Base-by-base conservation (phyloP, 2,329 filamentous ascomycete genomes). In the Ophiostoma quercus region DNA sequence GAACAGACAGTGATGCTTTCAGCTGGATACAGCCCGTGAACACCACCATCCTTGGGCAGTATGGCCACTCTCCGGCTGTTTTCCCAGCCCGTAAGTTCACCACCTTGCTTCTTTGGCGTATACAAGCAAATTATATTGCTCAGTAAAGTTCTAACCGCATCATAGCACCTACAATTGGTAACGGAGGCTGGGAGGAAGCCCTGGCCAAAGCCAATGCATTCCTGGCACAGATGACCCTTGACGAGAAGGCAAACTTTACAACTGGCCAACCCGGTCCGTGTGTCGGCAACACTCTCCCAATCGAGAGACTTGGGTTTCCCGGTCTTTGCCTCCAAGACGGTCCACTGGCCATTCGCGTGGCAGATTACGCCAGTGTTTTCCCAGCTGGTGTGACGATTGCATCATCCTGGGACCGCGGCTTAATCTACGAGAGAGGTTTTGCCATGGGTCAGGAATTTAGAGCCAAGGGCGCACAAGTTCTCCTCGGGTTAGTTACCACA, bases 241-340 rank as follows among this genome's bases (percentile, higher is more conserved):
- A 86, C 5, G 90, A 92, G 78, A 92, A 92, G 78, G 88, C 92
- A 76, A 92, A 92, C 76, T 78, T 93, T 72, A 92, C 90, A 4
- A 92, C 89, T 6, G 90, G 90, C 73, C 69, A 72, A 67, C 66
- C 41, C 11, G 70, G 69, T 25, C 68, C 74, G n/a, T 80, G 79
- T 69, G 76, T 79, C 4, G 79, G 79, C 19, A 77, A 77, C 54
- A 78, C 78, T 8, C 77, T 77, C 3, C 80, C 84, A 16, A 82
- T 88, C 62, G 84, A 85, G 0, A 79, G 85, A 66, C 78, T 89
- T 3, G 83, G 83, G 22, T 86, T 88, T 77, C 82, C 82, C 69
- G 81, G 84, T 6, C 77, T 92, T 54, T 92, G 90, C 76, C 78
- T 91, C 76, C 87, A 92, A 75, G 90, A 92, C 76, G 87, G 87